These are phyloP conservation scores for Deuterostichococcus epilithicus DNA, from an alignment of 139 green algal species.

Conservation along the genomic window DNA sequence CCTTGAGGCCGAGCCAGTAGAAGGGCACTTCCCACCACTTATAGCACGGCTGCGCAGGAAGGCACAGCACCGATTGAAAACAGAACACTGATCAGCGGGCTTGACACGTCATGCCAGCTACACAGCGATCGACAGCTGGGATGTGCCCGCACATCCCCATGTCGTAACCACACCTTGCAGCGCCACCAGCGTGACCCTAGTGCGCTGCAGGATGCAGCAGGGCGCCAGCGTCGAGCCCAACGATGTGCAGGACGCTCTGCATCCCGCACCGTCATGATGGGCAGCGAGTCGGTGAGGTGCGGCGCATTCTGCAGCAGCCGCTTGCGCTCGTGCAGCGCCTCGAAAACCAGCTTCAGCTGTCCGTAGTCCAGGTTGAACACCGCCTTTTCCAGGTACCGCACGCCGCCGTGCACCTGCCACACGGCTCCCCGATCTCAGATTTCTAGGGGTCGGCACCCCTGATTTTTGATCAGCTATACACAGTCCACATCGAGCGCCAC, in stretches of 20 bases:
- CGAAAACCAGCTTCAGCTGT: constrained; percentile 93
- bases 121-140: background rate
- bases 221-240: too few relatives aligned
- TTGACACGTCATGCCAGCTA: background rate
- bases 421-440: background rate
- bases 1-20: constrained; percentile 91
- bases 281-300: constrained; percentile 69
- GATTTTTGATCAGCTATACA: too few relatives aligned
- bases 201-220: too few relatives aligned
- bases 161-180: too few relatives aligned
- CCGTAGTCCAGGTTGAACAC: constrained; percentile 71
- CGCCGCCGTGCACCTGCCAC: constrained; percentile 77
- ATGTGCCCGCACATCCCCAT: background rate
- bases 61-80: background rate
- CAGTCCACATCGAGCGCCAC: too few relatives aligned
- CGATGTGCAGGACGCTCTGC: background rate
- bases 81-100: too few relatives aligned
- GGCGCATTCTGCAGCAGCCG: constrained; percentile 80
- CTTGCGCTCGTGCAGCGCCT: constrained; percentile 83
- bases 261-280: constrained; percentile 79
- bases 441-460: too few relatives aligned
- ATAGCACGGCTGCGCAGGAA: constrained; percentile 92
- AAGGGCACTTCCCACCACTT: constrained; percentile 97
- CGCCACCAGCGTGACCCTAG: too few relatives aligned
- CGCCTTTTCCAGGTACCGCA: constrained; percentile 91